Percentiles rank a stretch among this genome's conserved stretches.
Conservation (phyloP, 129 eudicot species). For the Flaveria robusta region DNA sequence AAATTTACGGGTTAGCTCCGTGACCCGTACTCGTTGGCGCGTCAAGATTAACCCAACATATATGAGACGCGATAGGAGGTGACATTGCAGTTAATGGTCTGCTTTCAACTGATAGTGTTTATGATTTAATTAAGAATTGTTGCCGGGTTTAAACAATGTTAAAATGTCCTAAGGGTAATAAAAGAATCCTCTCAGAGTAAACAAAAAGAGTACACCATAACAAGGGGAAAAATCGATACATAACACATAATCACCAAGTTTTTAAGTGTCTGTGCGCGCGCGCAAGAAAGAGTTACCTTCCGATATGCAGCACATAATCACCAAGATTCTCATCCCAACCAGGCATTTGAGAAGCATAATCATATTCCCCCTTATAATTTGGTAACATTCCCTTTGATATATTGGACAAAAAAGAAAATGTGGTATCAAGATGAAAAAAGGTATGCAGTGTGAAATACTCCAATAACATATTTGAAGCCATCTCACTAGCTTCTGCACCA, state of each 20-base stretch:
- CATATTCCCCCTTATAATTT: constrained; percentile 37
- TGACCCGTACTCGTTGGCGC: no score
- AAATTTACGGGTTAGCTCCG: no score
- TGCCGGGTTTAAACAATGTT: not conserved
- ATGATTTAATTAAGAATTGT: not conserved
- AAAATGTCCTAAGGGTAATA: not conserved
- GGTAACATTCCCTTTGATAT: constrained; percentile 56
- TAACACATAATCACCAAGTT: not conserved
- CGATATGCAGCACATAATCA: constrained; percentile 47
- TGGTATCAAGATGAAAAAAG: constrained; percentile 77
- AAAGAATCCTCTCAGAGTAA: not conserved
- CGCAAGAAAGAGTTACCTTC: constrained; percentile 51
- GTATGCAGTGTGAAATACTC: constrained; percentile 84
- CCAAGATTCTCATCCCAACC: constrained; percentile 55
- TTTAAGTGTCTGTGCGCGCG: not conserved
- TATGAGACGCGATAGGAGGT: not conserved
- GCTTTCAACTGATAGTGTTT: no score
- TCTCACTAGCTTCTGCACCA: constrained; percentile 96
- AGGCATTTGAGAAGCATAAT: constrained; percentile 38
- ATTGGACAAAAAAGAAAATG: constrained; percentile 62
- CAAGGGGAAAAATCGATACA: constrained; percentile 1
- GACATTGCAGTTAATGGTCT: no score
- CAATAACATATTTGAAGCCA: constrained; percentile 76
- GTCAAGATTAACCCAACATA: no score
- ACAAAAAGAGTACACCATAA: constrained; percentile 13